These are phyloP conservation scores for Acanthamoeba royreba DNA, from an alignment of 208 protist species.

Conservation along the genomic window DNA sequence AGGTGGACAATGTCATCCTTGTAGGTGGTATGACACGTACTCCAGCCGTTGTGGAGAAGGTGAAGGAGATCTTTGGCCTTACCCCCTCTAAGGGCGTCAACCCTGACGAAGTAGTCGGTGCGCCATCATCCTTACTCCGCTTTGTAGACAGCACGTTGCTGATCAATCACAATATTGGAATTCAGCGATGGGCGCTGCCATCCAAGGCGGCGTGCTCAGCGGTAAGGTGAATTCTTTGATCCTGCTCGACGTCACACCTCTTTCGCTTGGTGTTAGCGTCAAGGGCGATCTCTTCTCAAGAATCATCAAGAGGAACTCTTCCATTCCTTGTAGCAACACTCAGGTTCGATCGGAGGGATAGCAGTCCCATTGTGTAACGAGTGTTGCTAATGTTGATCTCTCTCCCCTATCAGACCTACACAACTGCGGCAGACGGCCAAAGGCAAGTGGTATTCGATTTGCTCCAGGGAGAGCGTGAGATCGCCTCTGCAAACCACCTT, in stretches of 20 bases:
- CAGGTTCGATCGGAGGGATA: not conserved
- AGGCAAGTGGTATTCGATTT: conserved; percentile 53
- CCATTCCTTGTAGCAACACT: conserved; percentile 60
- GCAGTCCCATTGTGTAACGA: not conserved
- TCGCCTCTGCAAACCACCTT: conserved; percentile 65
- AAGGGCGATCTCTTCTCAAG: conserved; percentile 63
- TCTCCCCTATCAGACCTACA: conserved; percentile 35
- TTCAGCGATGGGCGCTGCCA: conserved; percentile 69
- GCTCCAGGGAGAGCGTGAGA: conserved; percentile 67
- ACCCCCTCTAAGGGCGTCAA: conserved; percentile 97
- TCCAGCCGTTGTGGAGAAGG: conserved; percentile 89
- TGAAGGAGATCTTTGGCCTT: conserved; percentile 91
- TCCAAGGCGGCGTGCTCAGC: conserved; percentile 59
- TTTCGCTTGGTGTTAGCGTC: conserved; percentile 74
- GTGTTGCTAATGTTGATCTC: not conserved
- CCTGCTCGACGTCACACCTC: conserved; percentile 75
- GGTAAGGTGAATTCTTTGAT: conserved; percentile 37
- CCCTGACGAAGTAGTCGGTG: conserved; percentile 98
- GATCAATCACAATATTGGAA: no score
- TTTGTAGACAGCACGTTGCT: no score
- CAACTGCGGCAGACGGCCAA: conserved; percentile 47
- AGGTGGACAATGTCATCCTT: conserved; percentile 96
- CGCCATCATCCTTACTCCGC: no score
- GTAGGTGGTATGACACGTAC: conserved; percentile 98
- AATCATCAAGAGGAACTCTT: conserved; percentile 75